Conservation (phyloP, 2,329 filamentous ascomycete genomes). For the Fusarium haematococcum region DNA sequence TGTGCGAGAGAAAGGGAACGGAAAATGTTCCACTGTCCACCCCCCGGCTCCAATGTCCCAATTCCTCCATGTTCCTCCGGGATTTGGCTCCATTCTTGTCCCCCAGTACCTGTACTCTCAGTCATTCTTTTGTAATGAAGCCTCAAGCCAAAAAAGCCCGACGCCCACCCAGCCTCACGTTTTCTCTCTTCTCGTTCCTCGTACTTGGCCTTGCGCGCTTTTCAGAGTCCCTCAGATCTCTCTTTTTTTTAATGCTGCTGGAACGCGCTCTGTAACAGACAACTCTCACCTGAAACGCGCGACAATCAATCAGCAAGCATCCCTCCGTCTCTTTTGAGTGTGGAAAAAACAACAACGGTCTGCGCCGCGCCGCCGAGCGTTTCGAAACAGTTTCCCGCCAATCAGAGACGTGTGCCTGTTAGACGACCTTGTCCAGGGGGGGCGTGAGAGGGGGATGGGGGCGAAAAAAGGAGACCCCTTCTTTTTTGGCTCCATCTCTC, state of each 20-base stretch:
- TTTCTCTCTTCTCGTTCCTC: neutral
- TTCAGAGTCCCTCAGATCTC: neutral
- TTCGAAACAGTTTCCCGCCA: slow-evolving; percentile 46
- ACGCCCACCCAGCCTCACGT: slow-evolving; percentile 12
- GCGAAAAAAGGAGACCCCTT: neutral
- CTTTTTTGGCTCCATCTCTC: slow-evolving; percentile 24
- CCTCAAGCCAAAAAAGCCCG: slow-evolving; percentile 1
- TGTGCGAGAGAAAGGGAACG: neutral
- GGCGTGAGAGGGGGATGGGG: neutral
- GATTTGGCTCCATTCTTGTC: slow-evolving; percentile 19
- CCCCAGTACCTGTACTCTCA: slow-evolving; percentile 11
- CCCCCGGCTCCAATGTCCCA: slow-evolving; percentile 14
- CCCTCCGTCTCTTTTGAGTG: neutral
- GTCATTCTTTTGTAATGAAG: slow-evolving; percentile 5
- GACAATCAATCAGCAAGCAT: slow-evolving; percentile 15
- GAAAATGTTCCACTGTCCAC: neutral
- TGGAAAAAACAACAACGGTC: slow-evolving; percentile 12
- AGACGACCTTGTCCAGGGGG: slow-evolving; percentile 4
- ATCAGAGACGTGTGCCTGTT: slow-evolving; percentile 23
- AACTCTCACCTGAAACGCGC: slow-evolving; percentile 35
- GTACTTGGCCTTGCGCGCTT: slow-evolving; percentile 2
- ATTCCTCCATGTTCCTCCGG: slow-evolving; percentile 17
- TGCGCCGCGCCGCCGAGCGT: slow-evolving; percentile 36
- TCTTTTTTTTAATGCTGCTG: neutral
- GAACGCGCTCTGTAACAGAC: slow-evolving; percentile 32